phyloP scores from a whole-genome alignment of 2,329 filamentous ascomycete species.

The Epichloe festucae region DNA sequence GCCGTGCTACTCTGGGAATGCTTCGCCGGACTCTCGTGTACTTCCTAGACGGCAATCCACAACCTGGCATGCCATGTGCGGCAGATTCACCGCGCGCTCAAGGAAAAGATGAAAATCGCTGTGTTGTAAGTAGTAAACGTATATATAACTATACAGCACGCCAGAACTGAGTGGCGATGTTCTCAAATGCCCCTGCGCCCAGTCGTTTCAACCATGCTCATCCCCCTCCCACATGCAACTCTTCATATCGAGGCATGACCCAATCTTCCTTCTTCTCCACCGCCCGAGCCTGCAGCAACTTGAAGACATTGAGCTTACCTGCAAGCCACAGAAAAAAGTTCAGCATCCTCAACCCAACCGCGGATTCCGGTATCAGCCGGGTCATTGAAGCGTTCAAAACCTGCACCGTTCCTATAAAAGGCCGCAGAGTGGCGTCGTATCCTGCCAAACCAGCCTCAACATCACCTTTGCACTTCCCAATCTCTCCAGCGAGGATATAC shows the following conservation, averaged over 20 bases:
- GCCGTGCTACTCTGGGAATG: too few species aligned
- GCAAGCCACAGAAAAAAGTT: neutral
- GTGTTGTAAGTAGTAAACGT: neutral
- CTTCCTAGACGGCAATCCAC: too few species aligned
- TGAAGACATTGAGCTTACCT: neutral
- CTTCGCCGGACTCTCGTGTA: too few species aligned
- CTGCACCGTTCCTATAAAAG: constrained; percentile 18
- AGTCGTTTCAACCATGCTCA: neutral
- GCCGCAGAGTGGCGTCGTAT: constrained; percentile 29
- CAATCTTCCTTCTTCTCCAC: neutral
- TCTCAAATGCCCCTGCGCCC: neutral
- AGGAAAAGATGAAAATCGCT: too few species aligned
- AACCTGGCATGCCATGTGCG: too few species aligned
- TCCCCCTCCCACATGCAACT: neutral
- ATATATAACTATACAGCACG: neutral
- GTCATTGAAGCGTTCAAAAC: neutral
- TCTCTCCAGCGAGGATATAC: constrained; percentile 37
- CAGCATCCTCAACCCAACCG: neutral
- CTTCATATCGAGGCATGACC: constrained; percentile 2
- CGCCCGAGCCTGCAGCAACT: neutral
- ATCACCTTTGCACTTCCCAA: constrained; percentile 14
- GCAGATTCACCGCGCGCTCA: too few species aligned
- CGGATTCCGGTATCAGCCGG: neutral
- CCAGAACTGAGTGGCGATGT: neutral
- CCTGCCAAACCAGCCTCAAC: constrained; percentile 18